Base-by-base conservation (phyloP, 208 protist genomes). In the Borovskyia barvae region DNA sequence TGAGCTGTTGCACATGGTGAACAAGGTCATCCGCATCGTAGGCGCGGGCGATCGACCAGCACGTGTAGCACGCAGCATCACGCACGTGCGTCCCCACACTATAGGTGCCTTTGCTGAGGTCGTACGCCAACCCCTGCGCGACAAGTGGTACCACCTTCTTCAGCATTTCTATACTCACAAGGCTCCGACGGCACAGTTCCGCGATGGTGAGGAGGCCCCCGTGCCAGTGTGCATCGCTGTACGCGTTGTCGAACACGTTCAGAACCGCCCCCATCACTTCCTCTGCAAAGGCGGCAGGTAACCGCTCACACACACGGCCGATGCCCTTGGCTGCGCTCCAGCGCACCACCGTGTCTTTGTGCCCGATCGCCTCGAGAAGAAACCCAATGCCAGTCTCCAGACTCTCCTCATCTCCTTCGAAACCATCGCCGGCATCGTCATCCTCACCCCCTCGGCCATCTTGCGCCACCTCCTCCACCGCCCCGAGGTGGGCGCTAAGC, bases 11-110 rank as follows among this genome's bases (percentile, higher is more conserved):
- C 25, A 98, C 89, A 69, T 97, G 82, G 35, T 59, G 50, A 36
- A 73, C 58, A 29, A 99, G 78, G 48, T 98, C 82, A 0, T 46
- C 45, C 8, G 94, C 82, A 43, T 94, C 88, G 77, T 99, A 99
- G 6, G 97, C 97, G 45, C 98, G 87, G 6, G 97, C 98, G 25
- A 99, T 93, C 25, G 97, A 98, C 98, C 98, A 99, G 72, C 87
- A 97, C 1, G 98, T 86, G 79, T 99, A 99, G 68, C 97, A 99
- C 43, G 97, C 97, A 20, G 98, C 93, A 77, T 99, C 98, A 24
- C 98, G 84, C 26, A 99, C 98, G 67, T 99, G 87, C 1, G 95
- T 78, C 1, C 98, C 98, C 15, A 99, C 97, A 50, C 85, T 97
- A 66, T 98, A 87, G 40, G 90, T 90, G 55, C 98, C 98, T 54